Percentiles rank a stretch among this genome's conserved stretches.
Conservation (phyloP, 305 asterid genomes). For the Solanum aculeatissimum region DNA sequence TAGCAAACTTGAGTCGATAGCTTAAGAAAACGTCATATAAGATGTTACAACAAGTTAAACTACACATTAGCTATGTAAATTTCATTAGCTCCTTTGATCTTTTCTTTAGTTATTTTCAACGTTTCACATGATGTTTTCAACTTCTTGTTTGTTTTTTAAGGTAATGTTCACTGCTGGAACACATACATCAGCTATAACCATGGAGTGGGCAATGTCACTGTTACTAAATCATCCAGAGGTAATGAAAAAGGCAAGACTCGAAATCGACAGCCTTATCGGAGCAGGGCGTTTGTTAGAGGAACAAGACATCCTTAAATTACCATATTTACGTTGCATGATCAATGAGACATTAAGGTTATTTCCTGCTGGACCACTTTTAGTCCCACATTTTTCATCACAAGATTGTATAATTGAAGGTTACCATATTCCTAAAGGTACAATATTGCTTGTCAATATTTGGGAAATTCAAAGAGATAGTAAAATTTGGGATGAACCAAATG, state of each 20-base stretch:
- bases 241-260: conserved; percentile 5
- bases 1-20: not conserved
- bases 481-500: conserved; percentile 1
- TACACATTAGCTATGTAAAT: not conserved
- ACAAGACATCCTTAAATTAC: conserved; percentile 5
- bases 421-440: conserved; percentile 16
- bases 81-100: not conserved
- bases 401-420: conserved; percentile 12
- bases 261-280: conserved; percentile 7
- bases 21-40: not conserved
- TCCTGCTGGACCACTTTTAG: conserved; percentile 14
- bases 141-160: not conserved
- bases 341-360: conserved; percentile 18
- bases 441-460: conserved; percentile 13
- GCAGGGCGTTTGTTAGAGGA: not conserved
- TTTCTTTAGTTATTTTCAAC: not conserved
- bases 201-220: conserved; percentile 25
- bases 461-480: conserved; percentile 12
- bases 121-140: not conserved
- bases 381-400: conserved; percentile 19
- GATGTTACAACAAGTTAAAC: not conserved
- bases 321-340: conserved; percentile 16
- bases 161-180: conserved; percentile 14
- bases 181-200: conserved; percentile 13
- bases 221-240: conserved; percentile 14